Conservation (phyloP, 306 rosid genomes). For the Cicer yamashitae region DNA sequence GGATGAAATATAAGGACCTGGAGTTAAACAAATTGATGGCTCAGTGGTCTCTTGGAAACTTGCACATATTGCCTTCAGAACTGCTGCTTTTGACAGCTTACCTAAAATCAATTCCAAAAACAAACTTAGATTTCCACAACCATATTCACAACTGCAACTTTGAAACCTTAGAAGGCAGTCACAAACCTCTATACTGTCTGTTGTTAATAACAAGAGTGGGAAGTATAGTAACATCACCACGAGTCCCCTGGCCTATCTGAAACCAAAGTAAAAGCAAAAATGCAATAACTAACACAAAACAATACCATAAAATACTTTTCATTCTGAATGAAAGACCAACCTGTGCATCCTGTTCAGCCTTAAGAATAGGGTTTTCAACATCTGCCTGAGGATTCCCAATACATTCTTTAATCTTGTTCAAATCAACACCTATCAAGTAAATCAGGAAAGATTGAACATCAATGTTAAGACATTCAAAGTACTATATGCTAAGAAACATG, state of each 20-base stretch:
- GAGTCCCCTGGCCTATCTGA: constrained; percentile 86
- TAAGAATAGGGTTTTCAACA: constrained; percentile 72
- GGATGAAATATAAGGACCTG: constrained; percentile 56
- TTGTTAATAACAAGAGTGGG: constrained; percentile 93
- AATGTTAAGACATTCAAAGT: background rate
- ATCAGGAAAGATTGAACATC: constrained; percentile 20
- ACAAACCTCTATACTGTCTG: constrained; percentile 91
- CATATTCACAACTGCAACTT: background rate
- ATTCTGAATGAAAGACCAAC: constrained; percentile 48
- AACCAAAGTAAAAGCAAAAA: constrained; percentile 38
- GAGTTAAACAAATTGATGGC: constrained; percentile 83
- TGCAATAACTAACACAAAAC: constrained; percentile 3
- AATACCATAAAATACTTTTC: constrained; percentile 18
- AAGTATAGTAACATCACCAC: constrained; percentile 94
- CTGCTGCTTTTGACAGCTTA: constrained; percentile 82
- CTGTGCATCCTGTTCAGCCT: constrained; percentile 89
- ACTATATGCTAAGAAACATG: constrained; percentile 9
- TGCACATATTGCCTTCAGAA: constrained; percentile 90
- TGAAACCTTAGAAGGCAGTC: constrained; percentile 19
- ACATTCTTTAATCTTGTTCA: constrained; percentile 72
- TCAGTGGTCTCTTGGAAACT: constrained; percentile 95
- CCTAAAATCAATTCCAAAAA: constrained; percentile 51
- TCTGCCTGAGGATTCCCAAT: constrained; percentile 73
- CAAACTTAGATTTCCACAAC: background rate
- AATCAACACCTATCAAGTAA: constrained; percentile 63